Percentiles rank a stretch among this genome's conserved stretches.
These are phyloP conservation scores for Pichia sp. DNA, from an alignment of 1,139 yeast genomes.

Conservation along the genomic window DNA sequence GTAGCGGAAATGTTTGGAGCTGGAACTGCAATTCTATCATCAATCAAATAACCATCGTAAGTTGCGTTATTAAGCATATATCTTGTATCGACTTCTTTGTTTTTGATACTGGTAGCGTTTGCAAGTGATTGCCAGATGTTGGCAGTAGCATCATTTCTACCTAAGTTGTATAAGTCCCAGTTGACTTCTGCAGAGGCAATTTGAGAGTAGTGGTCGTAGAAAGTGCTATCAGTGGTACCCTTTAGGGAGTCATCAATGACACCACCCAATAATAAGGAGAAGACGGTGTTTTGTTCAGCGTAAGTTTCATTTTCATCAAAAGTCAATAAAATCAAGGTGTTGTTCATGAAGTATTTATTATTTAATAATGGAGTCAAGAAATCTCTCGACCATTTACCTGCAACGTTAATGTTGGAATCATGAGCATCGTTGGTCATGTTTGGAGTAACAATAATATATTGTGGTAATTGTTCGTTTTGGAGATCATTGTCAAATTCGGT, in stretches of 20 bases:
- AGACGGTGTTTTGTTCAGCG: conserved; percentile 34
- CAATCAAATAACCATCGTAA: conserved; percentile 32
- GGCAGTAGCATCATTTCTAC: conserved; percentile 40
- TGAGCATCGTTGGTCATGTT: conserved; percentile 44
- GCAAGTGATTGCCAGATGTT: conserved; percentile 37
- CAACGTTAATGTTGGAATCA: conserved; percentile 34
- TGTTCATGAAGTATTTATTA: conserved; percentile 36
- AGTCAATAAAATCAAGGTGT: conserved; percentile 35
- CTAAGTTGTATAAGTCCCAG: conserved; percentile 38
- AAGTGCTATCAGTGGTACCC: conserved; percentile 36
- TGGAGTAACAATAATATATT: conserved; percentile 42
- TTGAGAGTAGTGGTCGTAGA: conserved; percentile 42
- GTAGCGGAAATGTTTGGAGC: conserved; percentile 37
- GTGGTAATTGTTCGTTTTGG: conserved; percentile 33
- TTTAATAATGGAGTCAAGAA: conserved; percentile 34
- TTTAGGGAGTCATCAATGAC: conserved; percentile 31
- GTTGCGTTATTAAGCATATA: conserved; percentile 32
- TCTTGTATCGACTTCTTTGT: conserved; percentile 30
- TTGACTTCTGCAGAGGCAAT: conserved; percentile 38
- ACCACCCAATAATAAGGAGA: conserved; percentile 36
- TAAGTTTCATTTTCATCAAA: conserved; percentile 40
- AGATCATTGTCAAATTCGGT: conserved; percentile 34
- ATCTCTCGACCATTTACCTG: conserved; percentile 35
- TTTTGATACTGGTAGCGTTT: conserved; percentile 23
- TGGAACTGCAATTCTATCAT: conserved; percentile 27